phyloP scores from a whole-genome alignment of 495 filamentous ascomycete species.

The Lophiotrema nucula region DNA sequence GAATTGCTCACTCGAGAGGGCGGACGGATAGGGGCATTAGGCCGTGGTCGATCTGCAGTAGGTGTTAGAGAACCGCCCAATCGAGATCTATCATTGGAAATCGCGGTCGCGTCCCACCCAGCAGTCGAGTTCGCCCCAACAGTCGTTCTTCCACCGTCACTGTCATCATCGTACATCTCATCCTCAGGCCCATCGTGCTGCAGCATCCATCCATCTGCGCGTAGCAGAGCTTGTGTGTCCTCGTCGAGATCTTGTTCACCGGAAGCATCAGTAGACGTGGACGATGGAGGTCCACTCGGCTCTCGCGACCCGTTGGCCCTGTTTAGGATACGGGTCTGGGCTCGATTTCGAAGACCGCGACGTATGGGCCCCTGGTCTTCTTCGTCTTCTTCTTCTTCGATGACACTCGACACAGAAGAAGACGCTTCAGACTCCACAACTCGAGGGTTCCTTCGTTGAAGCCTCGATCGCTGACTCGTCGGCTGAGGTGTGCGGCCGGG shows the following conservation, averaged over 20 bases:
- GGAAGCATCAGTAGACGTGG: conserved; percentile 28
- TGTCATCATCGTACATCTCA: conserved; percentile 34
- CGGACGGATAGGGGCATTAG: conserved; percentile 29
- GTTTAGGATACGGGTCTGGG: conserved; percentile 21
- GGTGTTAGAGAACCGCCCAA: conserved; percentile 42
- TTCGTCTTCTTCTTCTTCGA: conserved; percentile 33
- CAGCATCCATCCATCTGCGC: conserved; percentile 31
- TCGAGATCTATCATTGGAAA: conserved; percentile 38
- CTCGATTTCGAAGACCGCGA: conserved; percentile 16
- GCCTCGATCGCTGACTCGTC: not conserved
- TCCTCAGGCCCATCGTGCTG: conserved; percentile 34
- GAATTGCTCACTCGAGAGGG: conserved; percentile 28
- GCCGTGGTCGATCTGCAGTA: conserved; percentile 41
- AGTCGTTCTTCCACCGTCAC: conserved; percentile 38
- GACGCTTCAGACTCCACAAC: conserved; percentile 34
- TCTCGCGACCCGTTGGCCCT: conserved; percentile 30
- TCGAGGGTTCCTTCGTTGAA: conserved; percentile 20
- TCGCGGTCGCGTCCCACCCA: conserved; percentile 40
- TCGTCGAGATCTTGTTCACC: conserved; percentile 31
- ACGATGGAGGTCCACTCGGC: conserved; percentile 17
- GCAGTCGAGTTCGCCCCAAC: no score
- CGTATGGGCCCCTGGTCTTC: conserved; percentile 34
- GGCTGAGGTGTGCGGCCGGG: conserved; percentile 22
- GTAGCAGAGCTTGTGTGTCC: conserved; percentile 29
- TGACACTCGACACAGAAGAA: conserved; percentile 11